Base-by-base conservation (phyloP, 345 rosid genomes). In the Pistacia vera region DNA sequence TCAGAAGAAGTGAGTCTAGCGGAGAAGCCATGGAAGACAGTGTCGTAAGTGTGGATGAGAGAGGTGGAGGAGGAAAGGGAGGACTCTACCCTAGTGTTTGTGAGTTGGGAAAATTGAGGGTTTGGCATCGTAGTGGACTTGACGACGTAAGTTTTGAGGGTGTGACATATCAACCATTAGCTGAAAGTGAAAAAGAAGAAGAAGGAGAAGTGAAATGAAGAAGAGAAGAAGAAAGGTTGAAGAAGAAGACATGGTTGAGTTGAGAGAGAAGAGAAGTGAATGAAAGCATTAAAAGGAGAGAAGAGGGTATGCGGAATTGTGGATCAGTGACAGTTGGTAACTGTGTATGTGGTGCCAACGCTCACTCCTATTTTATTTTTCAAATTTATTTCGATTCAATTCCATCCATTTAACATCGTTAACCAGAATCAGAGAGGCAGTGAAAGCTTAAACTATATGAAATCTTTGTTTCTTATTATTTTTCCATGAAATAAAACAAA, bases 21-120 rank as follows among this genome's bases (percentile, higher is more conserved):
- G 13, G 98, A 91, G 89, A 96, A 96, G 83, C 99, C 99, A 1
- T 88, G 97, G 80, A 96, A 93, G 76, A 96, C 97, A 69, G 92
- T 92, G 86, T 88, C 86, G 87, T 96, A 96, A 12, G 91, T 83
- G 86, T 96, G 99, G 70, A 91, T 84, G 69, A 96, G 66, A 57
- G 84, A 78, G 77, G 56, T 11, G 78, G 36, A 72, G 69, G 70
- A 55, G 80, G 85, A 59, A 36, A 85, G 84, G 0, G 91, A 80
- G 30, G 96, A 89, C 1, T 86, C 75, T 96, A 96, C 99, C 99
- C n/a, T n/a, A 96, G 88, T 88, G 95, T 77, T 80, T 81, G 83
- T 93, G 98, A 2, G 95, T 84, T 4, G 94, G 89, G 85, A 93
- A 96, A 76, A 93, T 78, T 78, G 97, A 86, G 8, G 99, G 99